These are phyloP conservation scores for Pugionium cornutum DNA, from an alignment of 345 rosid genomes.

Conservation along the genomic window DNA sequence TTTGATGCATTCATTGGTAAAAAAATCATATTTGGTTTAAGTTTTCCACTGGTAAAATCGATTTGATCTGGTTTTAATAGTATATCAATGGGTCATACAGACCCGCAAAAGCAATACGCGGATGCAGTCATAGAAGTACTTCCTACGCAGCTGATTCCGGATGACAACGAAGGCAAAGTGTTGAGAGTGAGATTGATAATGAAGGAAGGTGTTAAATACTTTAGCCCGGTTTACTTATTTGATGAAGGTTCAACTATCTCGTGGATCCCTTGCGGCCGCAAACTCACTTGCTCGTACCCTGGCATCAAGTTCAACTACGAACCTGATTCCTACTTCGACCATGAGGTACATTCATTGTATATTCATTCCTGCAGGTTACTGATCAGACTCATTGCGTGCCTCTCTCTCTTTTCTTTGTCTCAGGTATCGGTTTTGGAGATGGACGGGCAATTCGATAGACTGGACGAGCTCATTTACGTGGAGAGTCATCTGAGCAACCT, in stretches of 20 bases:
- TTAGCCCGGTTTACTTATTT: conserved; percentile 86
- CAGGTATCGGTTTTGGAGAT: conserved; percentile 93
- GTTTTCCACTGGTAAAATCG: background rate
- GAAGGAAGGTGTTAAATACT: conserved; percentile 89
- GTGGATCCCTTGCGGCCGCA: conserved; percentile 98
- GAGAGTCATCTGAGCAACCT: conserved; percentile 95
- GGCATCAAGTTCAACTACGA: conserved; percentile 88
- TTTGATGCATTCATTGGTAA: conserved; percentile 94
- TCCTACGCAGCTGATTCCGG: conserved; percentile 86
- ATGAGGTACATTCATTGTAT: conserved; percentile 57
- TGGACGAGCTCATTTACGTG: conserved; percentile 91
- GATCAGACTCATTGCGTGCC: background rate
- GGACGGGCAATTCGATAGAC: conserved; percentile 96
- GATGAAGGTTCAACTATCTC: conserved; percentile 92
- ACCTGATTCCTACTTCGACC: conserved; percentile 74
- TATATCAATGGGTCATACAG: conserved; percentile 45
- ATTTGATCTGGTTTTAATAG: background rate
- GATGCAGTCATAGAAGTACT: conserved; percentile 95
- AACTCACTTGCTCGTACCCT: conserved; percentile 95
- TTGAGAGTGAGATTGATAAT: conserved; percentile 88
- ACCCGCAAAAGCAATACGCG: conserved; percentile 92
- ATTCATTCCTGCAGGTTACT: background rate
- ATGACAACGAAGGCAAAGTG: conserved; percentile 88
- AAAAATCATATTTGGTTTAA: background rate
- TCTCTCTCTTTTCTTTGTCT: background rate